Evolutionary conservation across 2,329 filamentous ascomycete genomes (phyloP).

Genomic region (Monosporascus ibericus): DNA sequence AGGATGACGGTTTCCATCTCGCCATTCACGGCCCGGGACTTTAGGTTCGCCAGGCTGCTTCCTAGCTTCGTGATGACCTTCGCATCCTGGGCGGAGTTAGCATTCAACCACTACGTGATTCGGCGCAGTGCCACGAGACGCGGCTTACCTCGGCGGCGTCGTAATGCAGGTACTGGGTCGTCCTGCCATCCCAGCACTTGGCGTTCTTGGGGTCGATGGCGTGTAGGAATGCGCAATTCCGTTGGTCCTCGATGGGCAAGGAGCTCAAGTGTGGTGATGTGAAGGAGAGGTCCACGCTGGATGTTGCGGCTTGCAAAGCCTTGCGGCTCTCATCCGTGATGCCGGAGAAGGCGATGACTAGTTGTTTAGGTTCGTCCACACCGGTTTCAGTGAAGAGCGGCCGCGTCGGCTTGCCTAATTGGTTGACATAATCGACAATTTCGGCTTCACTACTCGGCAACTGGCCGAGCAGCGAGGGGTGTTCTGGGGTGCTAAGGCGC

Average conservation of each 20-base stretch:
- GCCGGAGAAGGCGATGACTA: constrained; percentile 56
- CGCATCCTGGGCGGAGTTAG: constrained; percentile 30
- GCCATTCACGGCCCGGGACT: constrained; percentile 38
- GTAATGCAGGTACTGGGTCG: constrained; percentile 25
- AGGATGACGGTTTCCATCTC: constrained; percentile 53
- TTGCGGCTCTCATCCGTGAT: constrained; percentile 39
- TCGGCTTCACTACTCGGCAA: constrained; percentile 39
- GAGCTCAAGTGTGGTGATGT: constrained; percentile 38
- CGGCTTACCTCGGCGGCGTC: constrained; percentile 19
- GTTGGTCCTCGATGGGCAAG: constrained; percentile 35
- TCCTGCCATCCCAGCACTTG: constrained; percentile 23
- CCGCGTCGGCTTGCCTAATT: constrained; percentile 48
- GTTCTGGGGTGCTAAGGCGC: constrained; percentile 42
- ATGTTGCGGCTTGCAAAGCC: constrained; percentile 35
- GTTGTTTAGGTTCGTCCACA: constrained; percentile 39
- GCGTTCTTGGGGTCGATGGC: constrained; percentile 16
- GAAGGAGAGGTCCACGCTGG: constrained; percentile 40
- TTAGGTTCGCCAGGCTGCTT: constrained; percentile 38
- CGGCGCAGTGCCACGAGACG: not conserved
- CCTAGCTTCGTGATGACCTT: constrained; percentile 37
- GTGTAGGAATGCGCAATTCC: constrained; percentile 26
- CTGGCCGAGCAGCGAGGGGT: constrained; percentile 42
- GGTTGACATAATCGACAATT: constrained; percentile 51
- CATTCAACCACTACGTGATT: not conserved
- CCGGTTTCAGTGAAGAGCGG: constrained; percentile 42